Conservation (phyloP, 257 asterid species). For the Solanum paucissectum region DNA sequence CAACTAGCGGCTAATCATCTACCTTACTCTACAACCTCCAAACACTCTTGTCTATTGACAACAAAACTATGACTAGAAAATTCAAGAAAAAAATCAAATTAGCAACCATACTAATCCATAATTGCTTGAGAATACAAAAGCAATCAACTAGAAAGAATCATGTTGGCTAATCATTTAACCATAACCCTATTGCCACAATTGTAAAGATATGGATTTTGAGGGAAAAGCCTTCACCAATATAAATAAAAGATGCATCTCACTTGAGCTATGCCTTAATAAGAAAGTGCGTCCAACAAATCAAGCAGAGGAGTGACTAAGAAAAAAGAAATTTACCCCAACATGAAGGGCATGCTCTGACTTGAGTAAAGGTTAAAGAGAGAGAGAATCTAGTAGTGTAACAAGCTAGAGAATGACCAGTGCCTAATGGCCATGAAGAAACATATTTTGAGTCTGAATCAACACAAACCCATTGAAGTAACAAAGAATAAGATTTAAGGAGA, state of each 20-base stretch:
- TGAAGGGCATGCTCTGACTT: not conserved
- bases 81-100: not conserved
- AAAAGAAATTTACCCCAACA: not conserved
- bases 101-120: not conserved
- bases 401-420: not conserved
- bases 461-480: not conserved
- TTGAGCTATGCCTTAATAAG: not conserved
- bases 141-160: not conserved
- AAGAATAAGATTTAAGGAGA: not conserved
- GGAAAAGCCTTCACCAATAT: not conserved
- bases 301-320: not conserved
- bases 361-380: not conserved
- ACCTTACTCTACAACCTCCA: not conserved
- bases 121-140: not conserved
- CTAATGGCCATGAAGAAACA: not conserved
- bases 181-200: not conserved
- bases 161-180: not conserved
- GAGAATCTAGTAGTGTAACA: not conserved
- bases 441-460: not conserved
- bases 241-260: not conserved
- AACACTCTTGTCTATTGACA: not conserved
- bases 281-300: not conserved
- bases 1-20: not conserved
- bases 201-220: not conserved
- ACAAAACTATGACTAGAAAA: not conserved